phyloP scores from a whole-genome alignment of 1,284 basidiomycete species.

The Phaffia rhodozyma region DNA sequence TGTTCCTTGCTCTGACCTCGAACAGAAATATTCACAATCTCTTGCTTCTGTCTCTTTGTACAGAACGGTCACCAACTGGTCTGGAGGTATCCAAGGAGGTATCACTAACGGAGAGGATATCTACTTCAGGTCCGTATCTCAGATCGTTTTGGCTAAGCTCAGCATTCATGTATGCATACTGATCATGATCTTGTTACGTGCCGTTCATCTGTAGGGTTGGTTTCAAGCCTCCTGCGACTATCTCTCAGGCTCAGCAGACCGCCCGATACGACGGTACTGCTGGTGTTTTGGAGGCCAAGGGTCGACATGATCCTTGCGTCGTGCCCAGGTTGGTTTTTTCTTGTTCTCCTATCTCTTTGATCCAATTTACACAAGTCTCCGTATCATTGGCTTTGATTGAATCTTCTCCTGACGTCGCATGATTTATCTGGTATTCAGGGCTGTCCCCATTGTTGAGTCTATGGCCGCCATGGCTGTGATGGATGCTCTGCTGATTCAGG shows the following conservation, averaged over 20 bases:
- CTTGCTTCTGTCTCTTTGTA: conserved; percentile 36
- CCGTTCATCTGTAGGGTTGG: conserved; percentile 51
- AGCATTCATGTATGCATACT: no score
- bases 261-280: conserved; percentile 83
- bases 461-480: conserved; percentile 95
- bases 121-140: conserved; percentile 53
- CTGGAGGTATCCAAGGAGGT: conserved; percentile 93
- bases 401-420: not conserved
- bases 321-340: conserved; percentile 52
- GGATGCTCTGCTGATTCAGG: conserved; percentile 81
- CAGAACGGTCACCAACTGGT: conserved; percentile 87
- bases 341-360: not conserved
- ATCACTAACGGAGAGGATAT: conserved; percentile 96
- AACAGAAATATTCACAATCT: not conserved
- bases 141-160: no score
- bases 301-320: conserved; percentile 94
- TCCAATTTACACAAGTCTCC: not conserved
- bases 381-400: not conserved
- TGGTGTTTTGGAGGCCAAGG: conserved; percentile 78
- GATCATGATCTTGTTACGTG: not conserved
- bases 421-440: conserved; percentile 33
- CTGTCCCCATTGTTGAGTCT: conserved; percentile 95
- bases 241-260: conserved; percentile 81
- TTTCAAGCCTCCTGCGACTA: conserved; percentile 98
- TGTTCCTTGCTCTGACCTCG: not conserved